phyloP scores from a whole-genome alignment of 441 rosid genomes.

The Metrosideros polymorpha region DNA sequence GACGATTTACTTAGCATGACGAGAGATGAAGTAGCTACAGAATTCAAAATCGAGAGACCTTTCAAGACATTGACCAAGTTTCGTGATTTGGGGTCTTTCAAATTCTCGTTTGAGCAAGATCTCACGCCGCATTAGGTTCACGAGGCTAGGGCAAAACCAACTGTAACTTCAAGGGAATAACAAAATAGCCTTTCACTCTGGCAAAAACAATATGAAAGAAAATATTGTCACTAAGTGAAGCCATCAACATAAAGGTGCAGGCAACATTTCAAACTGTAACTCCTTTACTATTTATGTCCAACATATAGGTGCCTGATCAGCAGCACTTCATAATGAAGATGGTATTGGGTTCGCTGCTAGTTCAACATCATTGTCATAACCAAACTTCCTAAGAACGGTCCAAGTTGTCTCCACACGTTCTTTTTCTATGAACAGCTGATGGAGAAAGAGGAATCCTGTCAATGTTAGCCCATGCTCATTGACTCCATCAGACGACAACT shows the following conservation, averaged over 20 bases:
- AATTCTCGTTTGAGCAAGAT: background rate
- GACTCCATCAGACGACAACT: constrained; percentile 75
- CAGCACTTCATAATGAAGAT: constrained; percentile 28
- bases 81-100: background rate
- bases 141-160: background rate
- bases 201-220: background rate
- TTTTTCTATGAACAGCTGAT: constrained; percentile 82
- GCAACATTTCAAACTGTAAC: background rate
- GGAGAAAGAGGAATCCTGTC: constrained; percentile 92
- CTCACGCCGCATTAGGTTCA: background rate
- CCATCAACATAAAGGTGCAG: background rate
- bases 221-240: background rate
- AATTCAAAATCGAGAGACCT: background rate
- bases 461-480: constrained; percentile 81
- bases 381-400: constrained; percentile 86
- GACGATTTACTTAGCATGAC: background rate
- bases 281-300: background rate
- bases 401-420: constrained; percentile 95
- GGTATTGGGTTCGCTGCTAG: constrained; percentile 75
- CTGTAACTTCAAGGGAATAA: too few species aligned
- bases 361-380: constrained; percentile 66
- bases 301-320: constrained; percentile 54
- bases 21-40: background rate
- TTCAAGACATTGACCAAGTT: background rate
- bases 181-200: background rate